phyloP scores from a whole-genome alignment of 441 rosid species.

The Raphanus hybrid region DNA sequence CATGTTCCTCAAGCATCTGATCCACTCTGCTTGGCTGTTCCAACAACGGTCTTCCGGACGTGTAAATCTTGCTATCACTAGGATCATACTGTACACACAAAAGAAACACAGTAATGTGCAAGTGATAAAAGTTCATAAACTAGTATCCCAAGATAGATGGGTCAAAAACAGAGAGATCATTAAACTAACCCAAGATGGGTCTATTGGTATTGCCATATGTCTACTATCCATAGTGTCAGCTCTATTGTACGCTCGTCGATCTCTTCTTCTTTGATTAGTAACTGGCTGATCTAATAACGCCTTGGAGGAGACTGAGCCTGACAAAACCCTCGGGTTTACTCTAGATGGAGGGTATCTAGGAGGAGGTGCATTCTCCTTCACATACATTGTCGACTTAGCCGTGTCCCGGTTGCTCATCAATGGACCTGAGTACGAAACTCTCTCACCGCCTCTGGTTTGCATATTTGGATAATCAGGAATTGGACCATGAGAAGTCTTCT shows the following conservation, averaged over 20 bases:
- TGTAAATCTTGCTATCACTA: too few species aligned
- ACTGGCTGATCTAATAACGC: conserved; percentile 42
- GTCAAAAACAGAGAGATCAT: too few species aligned
- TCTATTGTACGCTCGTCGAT: conserved; percentile 42
- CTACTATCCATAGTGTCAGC: conserved; percentile 46
- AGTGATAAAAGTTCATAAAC: too few species aligned
- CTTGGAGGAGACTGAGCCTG: conserved; percentile 61
- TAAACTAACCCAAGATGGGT: conserved; percentile 39
- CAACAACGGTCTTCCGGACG: too few species aligned
- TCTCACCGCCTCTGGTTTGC: conserved; percentile 51
- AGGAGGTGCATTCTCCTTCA: conserved; percentile 52
- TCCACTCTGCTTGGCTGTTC: too few species aligned
- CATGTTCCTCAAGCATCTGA: too few species aligned
- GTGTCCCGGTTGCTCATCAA: conserved; percentile 47
- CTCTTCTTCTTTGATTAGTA: conserved; percentile 43
- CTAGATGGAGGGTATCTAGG: conserved; percentile 41
- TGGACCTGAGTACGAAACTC: conserved; percentile 81
- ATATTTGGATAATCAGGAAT: conserved; percentile 45
- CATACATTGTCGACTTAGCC: conserved; percentile 47
- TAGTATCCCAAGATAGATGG: too few species aligned
- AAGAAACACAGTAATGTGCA: too few species aligned
- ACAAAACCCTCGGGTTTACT: conserved; percentile 51
- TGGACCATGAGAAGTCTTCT: conserved; percentile 49
- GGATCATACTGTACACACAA: too few species aligned
- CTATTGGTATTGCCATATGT: conserved; percentile 26